These are phyloP conservation scores for Chenopodium quinoa DNA, from an alignment of 148 eudicot genomes.

Conservation along the genomic window DNA sequence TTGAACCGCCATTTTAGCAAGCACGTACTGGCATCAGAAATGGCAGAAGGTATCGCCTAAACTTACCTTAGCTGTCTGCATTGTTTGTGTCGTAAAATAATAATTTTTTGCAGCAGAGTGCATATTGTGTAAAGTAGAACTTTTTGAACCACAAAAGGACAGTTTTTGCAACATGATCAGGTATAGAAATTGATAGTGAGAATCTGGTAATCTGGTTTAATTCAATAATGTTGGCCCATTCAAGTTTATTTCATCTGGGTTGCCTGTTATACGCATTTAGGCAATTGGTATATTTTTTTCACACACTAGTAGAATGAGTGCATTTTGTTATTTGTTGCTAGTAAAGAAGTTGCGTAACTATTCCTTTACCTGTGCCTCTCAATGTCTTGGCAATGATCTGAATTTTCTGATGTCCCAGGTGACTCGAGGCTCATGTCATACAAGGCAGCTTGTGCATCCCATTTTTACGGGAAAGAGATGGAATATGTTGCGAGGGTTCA, in stretches of 20 bases:
- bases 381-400: not conserved
- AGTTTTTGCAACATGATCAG: not conserved
- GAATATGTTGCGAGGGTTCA: conserved; percentile 53
- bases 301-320: no score
- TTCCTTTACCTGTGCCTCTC: no score
- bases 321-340: no score
- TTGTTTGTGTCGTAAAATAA: not conserved
- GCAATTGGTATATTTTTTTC: no score
- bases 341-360: no score
- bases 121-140: not conserved
- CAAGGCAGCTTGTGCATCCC: conserved; percentile 82
- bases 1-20: conserved; percentile 60
- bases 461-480: conserved; percentile 61
- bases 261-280: not conserved
- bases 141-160: not conserved
- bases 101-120: not conserved
- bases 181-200: not conserved
- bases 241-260: not conserved
- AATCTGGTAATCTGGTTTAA: not conserved
- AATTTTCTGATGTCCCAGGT: conserved; percentile 41
- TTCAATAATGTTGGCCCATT: not conserved
- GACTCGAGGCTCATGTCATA: conserved; percentile 53
- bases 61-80: not conserved
- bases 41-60: conserved; percentile 52
- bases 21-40: conserved; percentile 52